Conservation (phyloP, 306 rosid genomes). For the Casuarina glauca region DNA sequence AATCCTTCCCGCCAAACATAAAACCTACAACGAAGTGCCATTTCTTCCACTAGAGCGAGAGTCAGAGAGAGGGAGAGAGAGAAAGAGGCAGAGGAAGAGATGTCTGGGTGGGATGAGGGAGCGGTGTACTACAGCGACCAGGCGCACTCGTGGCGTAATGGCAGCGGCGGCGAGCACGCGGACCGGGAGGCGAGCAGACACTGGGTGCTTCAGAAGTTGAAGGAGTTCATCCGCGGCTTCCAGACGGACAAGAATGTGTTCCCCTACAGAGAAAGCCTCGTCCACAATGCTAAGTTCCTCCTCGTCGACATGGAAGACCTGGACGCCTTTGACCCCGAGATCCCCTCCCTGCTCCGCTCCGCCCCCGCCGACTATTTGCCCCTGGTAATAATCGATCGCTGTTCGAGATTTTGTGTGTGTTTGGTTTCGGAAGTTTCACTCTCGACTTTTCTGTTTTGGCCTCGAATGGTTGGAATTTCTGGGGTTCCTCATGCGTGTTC, state of each 20-base stretch:
- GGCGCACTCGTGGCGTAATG: conserved; percentile 78
- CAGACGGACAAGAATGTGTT: conserved; percentile 67
- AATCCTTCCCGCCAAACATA: conserved; percentile 46
- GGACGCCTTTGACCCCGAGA: conserved; percentile 72
- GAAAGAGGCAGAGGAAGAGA: conserved; percentile 29
- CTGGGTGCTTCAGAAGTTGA: conserved; percentile 73
- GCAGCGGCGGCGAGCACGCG: conserved; percentile 36
- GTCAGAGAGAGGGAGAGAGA: conserved; percentile 10
- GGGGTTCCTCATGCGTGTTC: background rate
- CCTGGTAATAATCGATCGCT: conserved; percentile 35
- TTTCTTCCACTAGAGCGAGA: background rate
- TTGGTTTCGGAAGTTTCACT: conserved; percentile 37
- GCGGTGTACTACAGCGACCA: conserved; percentile 94
- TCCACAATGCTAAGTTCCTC: conserved; percentile 62
- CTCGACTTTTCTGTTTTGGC: no score
- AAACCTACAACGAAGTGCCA: background rate
- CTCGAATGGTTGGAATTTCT: background rate
- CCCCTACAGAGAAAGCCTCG: conserved; percentile 84
- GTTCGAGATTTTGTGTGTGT: background rate
- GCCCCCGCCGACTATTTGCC: conserved; percentile 82
- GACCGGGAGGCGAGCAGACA: conserved; percentile 54
- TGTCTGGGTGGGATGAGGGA: conserved; percentile 99
- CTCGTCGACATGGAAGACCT: conserved; percentile 74
- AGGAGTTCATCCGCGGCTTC: conserved; percentile 90
- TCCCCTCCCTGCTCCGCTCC: conserved; percentile 75